Evolutionary conservation across 1,284 basidiomycete genomes (phyloP), one percentile per base, ranked within the genome.

Genomic region (Ustilago shanxiensis): DNA sequence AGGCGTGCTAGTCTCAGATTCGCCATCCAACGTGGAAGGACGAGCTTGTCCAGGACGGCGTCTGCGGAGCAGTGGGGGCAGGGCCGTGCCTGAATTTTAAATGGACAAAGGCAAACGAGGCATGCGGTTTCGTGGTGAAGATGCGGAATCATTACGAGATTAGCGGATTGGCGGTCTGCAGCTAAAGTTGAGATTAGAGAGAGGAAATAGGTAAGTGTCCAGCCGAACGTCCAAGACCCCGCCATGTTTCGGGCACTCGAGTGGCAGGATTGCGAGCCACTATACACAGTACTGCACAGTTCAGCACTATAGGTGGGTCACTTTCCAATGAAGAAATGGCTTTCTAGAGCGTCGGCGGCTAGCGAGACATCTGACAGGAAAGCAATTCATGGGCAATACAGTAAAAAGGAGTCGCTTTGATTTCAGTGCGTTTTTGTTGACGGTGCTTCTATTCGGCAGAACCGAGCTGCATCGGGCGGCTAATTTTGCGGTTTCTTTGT

Each of bases 161-260:
- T n/a, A n/a, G n/a, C n/a, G n/a, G n/a, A n/a, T n/a, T n/a, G n/a
- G n/a, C n/a, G n/a, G n/a, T n/a, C n/a, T n/a, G n/a, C n/a, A n/a
- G n/a, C n/a, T n/a, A n/a, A n/a, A n/a, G n/a, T n/a, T n/a, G n/a
- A n/a, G n/a, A n/a, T n/a, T 7, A 41, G 39, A 41, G 13, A 14
- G 39, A 14, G 9, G n/a, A 14, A 41, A 18, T 16, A 6, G n/a
- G 39, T 41, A 41, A 4, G 47, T 52, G 45, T 22, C 20, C 20
- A 26, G 24, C 45, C 24, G 24, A 22, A 29, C 22, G 35, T 68
- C 59, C 60, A 68, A 68, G 57, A 70, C 33, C 24, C 35, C 57
- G 67, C 67, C 67, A 69, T 60, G 61, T 69, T 56, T 64, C 61
- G 67, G 60, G 29, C 47, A 53, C 16, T 1, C 6, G 16, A 8